These are phyloP conservation scores for Diaporthe amygdali DNA, from an alignment of 2,329 filamentous ascomycete genomes.

Conservation along the genomic window DNA sequence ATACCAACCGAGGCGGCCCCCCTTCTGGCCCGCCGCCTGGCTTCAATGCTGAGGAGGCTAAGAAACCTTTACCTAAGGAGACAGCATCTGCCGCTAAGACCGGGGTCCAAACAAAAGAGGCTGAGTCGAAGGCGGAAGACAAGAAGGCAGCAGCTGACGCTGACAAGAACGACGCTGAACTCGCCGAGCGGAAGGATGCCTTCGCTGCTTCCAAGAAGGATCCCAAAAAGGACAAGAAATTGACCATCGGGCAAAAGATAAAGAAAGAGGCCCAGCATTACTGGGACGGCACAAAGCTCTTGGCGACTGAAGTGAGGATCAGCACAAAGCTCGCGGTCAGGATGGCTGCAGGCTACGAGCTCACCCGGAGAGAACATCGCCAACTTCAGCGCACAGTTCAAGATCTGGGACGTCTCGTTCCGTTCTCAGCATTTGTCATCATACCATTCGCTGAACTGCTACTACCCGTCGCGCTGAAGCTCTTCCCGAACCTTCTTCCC, in stretches of 20 bases:
- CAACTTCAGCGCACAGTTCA: conserved; percentile 93
- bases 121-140: conserved; percentile 36
- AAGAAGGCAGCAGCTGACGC: conserved; percentile 29
- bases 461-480: conserved; percentile 85
- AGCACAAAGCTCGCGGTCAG: conserved; percentile 90
- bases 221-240: conserved; percentile 75
- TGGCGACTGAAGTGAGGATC: conserved; percentile 91
- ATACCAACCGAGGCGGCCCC: conserved; percentile 55
- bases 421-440: conserved; percentile 96
- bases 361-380: conserved; percentile 89
- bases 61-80: conserved; percentile 77
- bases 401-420: conserved; percentile 89
- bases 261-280: conserved; percentile 95
- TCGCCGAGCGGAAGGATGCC: conserved; percentile 69
- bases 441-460: conserved; percentile 95
- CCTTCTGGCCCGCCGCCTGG: conserved; percentile 79
- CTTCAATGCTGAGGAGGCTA: conserved; percentile 88
- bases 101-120: conserved; percentile 38
- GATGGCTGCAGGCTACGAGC: conserved; percentile 97
- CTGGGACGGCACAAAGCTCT: conserved; percentile 96
- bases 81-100: conserved; percentile 41
- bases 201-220: conserved; percentile 64
- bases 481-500: conserved; percentile 97
- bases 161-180: conserved; percentile 51
- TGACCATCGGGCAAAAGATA: conserved; percentile 89